phyloP scores from a whole-genome alignment of 148 eudicot species.

The Selenicereus undatus region DNA sequence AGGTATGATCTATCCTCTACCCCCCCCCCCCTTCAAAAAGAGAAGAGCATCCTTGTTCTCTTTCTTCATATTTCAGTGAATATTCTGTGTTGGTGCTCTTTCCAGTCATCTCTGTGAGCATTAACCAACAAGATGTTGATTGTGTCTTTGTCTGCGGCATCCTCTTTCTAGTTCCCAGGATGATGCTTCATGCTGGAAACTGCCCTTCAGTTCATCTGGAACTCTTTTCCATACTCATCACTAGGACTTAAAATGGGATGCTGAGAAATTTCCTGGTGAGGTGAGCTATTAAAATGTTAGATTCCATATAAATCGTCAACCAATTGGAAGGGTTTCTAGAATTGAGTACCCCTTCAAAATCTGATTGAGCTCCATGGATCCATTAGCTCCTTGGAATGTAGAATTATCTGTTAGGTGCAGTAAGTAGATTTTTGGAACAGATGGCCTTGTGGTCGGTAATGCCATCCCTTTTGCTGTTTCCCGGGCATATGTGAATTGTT shows the following conservation, averaged over 20 bases:
- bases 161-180: not conserved
- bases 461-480: too few species aligned
- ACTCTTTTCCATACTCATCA: too few species aligned
- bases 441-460: not conserved
- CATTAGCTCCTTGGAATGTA: not conserved
- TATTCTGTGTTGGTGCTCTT: too few species aligned
- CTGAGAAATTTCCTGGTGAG: too few species aligned
- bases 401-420: not conserved
- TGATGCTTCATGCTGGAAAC: too few species aligned
- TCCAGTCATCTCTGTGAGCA: not conserved
- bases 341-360: too few species aligned
- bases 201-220: too few species aligned
- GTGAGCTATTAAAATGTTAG: too few species aligned
- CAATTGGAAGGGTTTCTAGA: too few species aligned
- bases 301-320: too few species aligned
- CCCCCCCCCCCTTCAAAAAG: not conserved
- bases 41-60: not conserved
- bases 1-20: slow-evolving; percentile 34
- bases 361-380: not conserved
- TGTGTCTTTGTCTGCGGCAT: not conserved
- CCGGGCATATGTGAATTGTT: not conserved
- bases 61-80: too few species aligned
- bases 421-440: not conserved
- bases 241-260: too few species aligned
- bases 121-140: not conserved